These are phyloP conservation scores for Fusarium lateritium DNA, from an alignment of 2,329 filamentous ascomycete species.

Conservation along the genomic window DNA sequence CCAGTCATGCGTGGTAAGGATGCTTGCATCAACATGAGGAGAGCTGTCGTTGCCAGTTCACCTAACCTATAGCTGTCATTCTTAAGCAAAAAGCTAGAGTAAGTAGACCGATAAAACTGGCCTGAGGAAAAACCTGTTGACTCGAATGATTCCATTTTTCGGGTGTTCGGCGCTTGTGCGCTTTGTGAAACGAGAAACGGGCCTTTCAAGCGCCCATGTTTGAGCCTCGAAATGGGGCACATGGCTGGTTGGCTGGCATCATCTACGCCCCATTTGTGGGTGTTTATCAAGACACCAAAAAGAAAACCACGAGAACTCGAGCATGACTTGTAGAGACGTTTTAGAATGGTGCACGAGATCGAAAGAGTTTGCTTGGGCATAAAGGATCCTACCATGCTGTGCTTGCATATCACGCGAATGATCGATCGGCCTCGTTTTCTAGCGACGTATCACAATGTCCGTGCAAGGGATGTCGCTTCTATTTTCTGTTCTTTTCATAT, in stretches of 20 bases:
- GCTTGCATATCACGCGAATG: neutral
- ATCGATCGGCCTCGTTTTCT: slow-evolving; percentile 4
- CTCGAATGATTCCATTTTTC: slow-evolving; percentile 1
- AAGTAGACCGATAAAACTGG: neutral
- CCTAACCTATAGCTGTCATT: neutral
- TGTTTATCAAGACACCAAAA: slow-evolving; percentile 7
- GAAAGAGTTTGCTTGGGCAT: slow-evolving; percentile 29
- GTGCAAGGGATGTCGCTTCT: neutral
- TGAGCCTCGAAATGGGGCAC: slow-evolving; percentile 32
- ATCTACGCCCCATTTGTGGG: slow-evolving; percentile 14
- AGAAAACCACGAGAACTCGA: slow-evolving; percentile 1
- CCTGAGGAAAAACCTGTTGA: neutral
- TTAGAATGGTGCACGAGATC: slow-evolving; percentile 26
- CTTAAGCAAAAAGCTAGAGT: neutral
- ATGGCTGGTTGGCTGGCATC: slow-evolving; percentile 38
- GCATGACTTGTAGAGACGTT: slow-evolving; percentile 29
- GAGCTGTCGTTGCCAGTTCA: neutral
- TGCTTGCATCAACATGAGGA: neutral
- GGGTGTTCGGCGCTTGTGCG: slow-evolving; percentile 41
- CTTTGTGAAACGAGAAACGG: slow-evolving; percentile 45
- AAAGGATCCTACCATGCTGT: slow-evolving; percentile 8
- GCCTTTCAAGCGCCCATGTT: slow-evolving; percentile 37
- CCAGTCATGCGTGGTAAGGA: neutral
- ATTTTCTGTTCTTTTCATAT: neutral
- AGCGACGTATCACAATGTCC: slow-evolving; percentile 3